Evolutionary conservation across 1,139 yeast genomes (phyloP).

Genomic region (Candida mesenterica): DNA sequence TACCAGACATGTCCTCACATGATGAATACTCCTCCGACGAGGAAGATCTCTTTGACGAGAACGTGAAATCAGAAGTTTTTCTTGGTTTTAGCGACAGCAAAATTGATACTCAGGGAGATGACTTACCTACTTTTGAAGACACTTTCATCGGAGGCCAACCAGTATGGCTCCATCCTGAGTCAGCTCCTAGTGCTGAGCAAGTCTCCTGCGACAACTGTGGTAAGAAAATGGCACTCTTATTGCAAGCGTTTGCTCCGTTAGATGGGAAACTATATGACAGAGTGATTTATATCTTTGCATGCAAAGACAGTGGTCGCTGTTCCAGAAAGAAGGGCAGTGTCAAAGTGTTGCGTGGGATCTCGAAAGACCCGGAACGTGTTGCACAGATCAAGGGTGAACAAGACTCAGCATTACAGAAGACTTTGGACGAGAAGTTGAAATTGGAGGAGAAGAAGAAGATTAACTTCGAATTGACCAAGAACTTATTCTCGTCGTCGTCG

Average conservation of each 20-base stretch:
- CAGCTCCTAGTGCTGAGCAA: conserved; percentile 53
- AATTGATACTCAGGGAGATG: conserved; percentile 21
- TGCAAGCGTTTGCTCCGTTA: conserved; percentile 80
- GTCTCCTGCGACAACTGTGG: conserved; percentile 66
- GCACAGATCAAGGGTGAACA: conserved; percentile 38
- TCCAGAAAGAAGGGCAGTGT: conserved; percentile 66
- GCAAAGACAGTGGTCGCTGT: conserved; percentile 58
- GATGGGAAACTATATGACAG: conserved; percentile 76
- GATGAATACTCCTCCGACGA: conserved; percentile 47
- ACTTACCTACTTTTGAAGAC: conserved; percentile 60
- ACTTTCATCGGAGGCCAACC: conserved; percentile 82
- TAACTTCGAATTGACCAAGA: conserved; percentile 44
- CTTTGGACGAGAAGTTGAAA: conserved; percentile 21
- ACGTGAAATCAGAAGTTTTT: conserved; percentile 31
- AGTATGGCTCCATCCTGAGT: conserved; percentile 50
- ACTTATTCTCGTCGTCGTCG: too few relatives aligned
- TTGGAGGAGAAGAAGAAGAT: conserved; percentile 23
- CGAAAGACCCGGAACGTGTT: conserved; percentile 53
- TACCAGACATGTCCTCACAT: conserved; percentile 26
- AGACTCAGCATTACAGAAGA: conserved; percentile 32
- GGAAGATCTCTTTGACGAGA: conserved; percentile 27
- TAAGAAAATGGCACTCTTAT: conserved; percentile 58
- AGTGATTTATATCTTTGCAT: conserved; percentile 74
- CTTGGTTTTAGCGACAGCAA: conserved; percentile 67
- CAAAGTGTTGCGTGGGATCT: conserved; percentile 72